Conservation (phyloP, 192 early-diverging fungal genomes). For the Kickxella alabastrina region DNA sequence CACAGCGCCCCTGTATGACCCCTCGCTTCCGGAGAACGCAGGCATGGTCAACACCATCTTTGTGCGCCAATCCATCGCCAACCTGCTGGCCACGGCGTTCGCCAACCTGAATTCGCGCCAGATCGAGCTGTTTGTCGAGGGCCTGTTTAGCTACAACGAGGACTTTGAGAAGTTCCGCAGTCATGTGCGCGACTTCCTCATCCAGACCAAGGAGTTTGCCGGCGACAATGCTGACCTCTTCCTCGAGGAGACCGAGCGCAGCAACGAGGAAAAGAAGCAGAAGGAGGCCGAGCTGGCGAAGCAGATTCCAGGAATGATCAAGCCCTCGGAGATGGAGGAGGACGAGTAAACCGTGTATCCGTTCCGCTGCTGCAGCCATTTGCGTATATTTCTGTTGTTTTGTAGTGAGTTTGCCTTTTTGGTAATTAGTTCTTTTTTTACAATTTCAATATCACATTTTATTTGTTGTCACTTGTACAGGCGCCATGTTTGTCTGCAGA, state of each 20-base stretch:
- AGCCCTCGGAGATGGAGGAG: conserved; percentile 76
- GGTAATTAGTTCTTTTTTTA: not conserved
- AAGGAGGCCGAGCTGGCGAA: conserved; percentile 76
- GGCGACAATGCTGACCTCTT: conserved; percentile 82
- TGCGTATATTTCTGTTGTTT: not conserved
- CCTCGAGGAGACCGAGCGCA: conserved; percentile 87
- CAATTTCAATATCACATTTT: not conserved
- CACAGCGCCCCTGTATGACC: conserved; percentile 82
- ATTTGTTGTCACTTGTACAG: too few species aligned
- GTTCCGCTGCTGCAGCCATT: too few species aligned
- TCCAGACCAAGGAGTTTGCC: conserved; percentile 90
- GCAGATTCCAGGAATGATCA: conserved; percentile 94
- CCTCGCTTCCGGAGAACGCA: conserved; percentile 66
- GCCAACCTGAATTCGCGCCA: conserved; percentile 85
- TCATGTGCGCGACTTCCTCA: conserved; percentile 94
- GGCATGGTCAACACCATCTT: conserved; percentile 76
- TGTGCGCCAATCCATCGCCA: conserved; percentile 78
- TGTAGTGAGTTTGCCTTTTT: not conserved
- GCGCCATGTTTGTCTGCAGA: not conserved
- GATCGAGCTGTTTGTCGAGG: conserved; percentile 81
- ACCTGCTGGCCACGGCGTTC: conserved; percentile 83
- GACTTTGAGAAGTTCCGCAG: conserved; percentile 84
- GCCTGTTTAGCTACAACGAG: conserved; percentile 79
- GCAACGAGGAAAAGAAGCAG: conserved; percentile 72
- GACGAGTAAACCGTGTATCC: too few species aligned